Evolutionary conservation across 106 monocot species (phyloP), one percentile per base, ranked within the genome.

Genomic region (Allium fistulosum): DNA sequence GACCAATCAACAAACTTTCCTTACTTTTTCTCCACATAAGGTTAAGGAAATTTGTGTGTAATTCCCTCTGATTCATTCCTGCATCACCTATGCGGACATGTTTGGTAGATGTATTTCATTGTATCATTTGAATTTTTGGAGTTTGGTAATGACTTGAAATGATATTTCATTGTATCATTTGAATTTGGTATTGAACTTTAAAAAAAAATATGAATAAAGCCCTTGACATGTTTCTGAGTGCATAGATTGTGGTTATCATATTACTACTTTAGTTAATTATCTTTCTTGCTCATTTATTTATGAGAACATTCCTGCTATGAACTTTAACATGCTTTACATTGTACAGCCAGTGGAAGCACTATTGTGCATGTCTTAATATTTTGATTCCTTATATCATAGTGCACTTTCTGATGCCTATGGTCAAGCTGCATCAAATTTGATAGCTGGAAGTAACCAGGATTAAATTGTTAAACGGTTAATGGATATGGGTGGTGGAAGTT

Each of bases 401-500:
- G 70, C 48, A 37, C 55, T 79, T 52, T 61, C 77, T 53, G 76
- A 89, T 82, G 72, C 65, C 12, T 93, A 90, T 87, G 97, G 77
- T 67, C 86, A 90, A 71, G 90, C 93, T 56, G 90, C 87, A 73
- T 99, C 97, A 47, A 85, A 69, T 70, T 59, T 90, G 71, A 80
- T 99, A 57, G 72, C 87, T 14, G 93, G 79, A 12, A 79, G 53
- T 72, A 82, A 93, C 69, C 60, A 87, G n/a, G 93, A 99, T 57
- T 76, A 70, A 64, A 81, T 79, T 11, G 80, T 99, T 63, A 81
- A 79, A 56, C 99, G 83, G 49, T 77, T 99, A 73, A 74, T 99
- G 81, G 99, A 99, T 48, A 99, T 99, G 93, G 99, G 99, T 71
- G 93, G 99, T 66, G 93, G 93, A 49, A 93, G 71, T 63, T 99